These are phyloP conservation scores for Oenanthe javanica DNA, from an alignment of 140 eudicot species.

Conservation along the genomic window DNA sequence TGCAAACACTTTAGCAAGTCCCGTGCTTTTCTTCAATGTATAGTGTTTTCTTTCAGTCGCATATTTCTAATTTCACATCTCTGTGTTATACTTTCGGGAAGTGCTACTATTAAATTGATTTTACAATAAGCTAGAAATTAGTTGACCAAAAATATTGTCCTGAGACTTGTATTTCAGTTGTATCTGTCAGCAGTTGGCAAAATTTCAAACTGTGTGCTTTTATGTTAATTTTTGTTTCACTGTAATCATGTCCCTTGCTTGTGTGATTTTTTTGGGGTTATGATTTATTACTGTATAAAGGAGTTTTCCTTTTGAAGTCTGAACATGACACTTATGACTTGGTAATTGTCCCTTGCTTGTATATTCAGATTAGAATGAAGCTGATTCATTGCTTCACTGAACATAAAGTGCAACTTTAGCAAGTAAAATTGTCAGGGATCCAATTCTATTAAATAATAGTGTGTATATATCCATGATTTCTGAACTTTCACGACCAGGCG, in stretches of 20 bases:
- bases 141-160: neutral
- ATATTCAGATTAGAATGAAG: neutral
- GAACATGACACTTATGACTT: neutral
- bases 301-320: neutral
- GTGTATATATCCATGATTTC: neutral
- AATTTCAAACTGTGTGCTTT: neutral
- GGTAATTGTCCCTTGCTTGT: slow-evolving; percentile 2
- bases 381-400: slow-evolving; percentile 9
- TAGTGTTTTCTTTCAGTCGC: neutral
- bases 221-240: neutral
- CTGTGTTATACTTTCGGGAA: neutral
- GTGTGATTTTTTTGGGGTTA: too few relatives aligned
- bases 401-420: slow-evolving; percentile 8
- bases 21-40: neutral
- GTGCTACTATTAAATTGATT: neutral
- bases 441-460: neutral
- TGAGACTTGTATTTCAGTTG: neutral
- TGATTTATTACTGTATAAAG: neutral
- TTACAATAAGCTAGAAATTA: neutral
- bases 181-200: neutral
- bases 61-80: neutral
- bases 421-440: neutral
- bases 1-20: neutral
- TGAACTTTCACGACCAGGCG: neutral
- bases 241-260: neutral